phyloP scores from a whole-genome alignment of 1,284 basidiomycete species.

The Melanopsichium pennsylvanicum region DNA sequence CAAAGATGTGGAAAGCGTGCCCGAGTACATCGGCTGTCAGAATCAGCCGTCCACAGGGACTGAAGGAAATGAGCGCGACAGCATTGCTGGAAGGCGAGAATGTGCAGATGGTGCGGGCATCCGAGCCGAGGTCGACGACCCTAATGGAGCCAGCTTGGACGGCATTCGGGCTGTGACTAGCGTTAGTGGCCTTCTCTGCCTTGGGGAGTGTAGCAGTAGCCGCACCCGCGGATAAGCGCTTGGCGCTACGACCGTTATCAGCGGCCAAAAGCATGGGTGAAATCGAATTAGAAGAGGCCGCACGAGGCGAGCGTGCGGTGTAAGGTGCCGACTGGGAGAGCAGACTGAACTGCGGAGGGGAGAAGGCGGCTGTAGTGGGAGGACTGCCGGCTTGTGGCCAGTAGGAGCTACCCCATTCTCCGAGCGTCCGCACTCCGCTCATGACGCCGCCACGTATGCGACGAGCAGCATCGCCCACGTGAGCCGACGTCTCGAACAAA shows the following conservation, averaged over 20 bases:
- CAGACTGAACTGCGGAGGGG: slow-evolving; percentile 20
- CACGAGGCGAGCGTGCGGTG: slow-evolving; percentile 7
- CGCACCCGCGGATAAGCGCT: slow-evolving; percentile 15
- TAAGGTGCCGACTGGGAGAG: slow-evolving; percentile 41
- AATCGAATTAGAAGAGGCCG: slow-evolving; percentile 26
- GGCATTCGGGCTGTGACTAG: not conserved
- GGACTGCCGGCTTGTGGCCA: slow-evolving; percentile 30
- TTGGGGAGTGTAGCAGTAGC: not conserved
- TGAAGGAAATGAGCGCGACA: slow-evolving; percentile 18
- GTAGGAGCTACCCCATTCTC: slow-evolving; percentile 44
- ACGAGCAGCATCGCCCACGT: slow-evolving; percentile 41
- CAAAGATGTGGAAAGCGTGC: slow-evolving; percentile 40
- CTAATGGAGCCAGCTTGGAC: slow-evolving; percentile 14
- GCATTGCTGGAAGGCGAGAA: slow-evolving; percentile 25
- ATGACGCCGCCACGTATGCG: slow-evolving; percentile 42
- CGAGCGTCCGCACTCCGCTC: slow-evolving; percentile 39
- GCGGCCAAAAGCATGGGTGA: slow-evolving; percentile 31
- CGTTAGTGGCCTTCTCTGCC: not conserved
- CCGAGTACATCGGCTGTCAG: slow-evolving; percentile 33
- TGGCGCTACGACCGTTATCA: slow-evolving; percentile 8
- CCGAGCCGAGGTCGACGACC: slow-evolving; percentile 28
- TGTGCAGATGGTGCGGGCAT: slow-evolving; percentile 15
- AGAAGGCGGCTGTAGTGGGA: slow-evolving; percentile 1
- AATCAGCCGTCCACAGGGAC: slow-evolving; percentile 33
- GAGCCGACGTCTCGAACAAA: slow-evolving; percentile 38